Base-by-base conservation (phyloP, 495 filamentous ascomycete species). In the Aspergillus biplanus region DNA sequence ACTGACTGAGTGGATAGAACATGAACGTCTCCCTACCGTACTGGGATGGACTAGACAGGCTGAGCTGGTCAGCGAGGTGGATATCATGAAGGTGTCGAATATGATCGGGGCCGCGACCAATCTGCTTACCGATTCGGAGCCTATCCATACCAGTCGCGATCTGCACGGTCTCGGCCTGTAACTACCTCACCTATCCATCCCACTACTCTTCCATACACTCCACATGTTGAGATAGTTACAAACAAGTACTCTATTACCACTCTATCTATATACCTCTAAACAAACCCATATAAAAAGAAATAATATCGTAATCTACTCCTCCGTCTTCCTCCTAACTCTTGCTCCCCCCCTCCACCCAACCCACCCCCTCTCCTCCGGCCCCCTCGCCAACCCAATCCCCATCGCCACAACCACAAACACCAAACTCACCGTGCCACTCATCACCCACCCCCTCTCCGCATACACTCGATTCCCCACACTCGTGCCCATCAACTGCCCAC, bases 401-500 rank as follows among this genome's bases (percentile, higher is more conserved):
- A 92, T 64, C 16, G 87, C 86, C 21, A 82, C 73, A 0, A 76
- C 85, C 18, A 89, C 82, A 62, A 91, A 88, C 5, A 80, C 89
- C 62, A 93, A 80, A 68, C 86, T 90, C 32, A 84, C 84, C 65
- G 85, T 85, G 9, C 89, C 89, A 49, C 85, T 88, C 50, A 82
- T 81, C 11, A 86, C 78, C 92, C 92, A 94, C 0, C 91, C 92
- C 0, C 83, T 83, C 21, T 79, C 63, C 8, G 89, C 87, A 73
- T 90, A 94, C 5, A 93, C 69, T 33, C 82, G 74, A 67, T 90
- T 92, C 0, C 91, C 91, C 7, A 86, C 88, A 5, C 87, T 80
- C 1, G 91, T 94, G 0, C 92, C 92, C 62, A 85, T 86, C 21
- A 96, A 72, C 76, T 95, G 91, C 0, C 91, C 91, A 49, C 82